Conservation (phyloP, 1,284 basidiomycete genomes). For the Albatrellus sp. region DNA sequence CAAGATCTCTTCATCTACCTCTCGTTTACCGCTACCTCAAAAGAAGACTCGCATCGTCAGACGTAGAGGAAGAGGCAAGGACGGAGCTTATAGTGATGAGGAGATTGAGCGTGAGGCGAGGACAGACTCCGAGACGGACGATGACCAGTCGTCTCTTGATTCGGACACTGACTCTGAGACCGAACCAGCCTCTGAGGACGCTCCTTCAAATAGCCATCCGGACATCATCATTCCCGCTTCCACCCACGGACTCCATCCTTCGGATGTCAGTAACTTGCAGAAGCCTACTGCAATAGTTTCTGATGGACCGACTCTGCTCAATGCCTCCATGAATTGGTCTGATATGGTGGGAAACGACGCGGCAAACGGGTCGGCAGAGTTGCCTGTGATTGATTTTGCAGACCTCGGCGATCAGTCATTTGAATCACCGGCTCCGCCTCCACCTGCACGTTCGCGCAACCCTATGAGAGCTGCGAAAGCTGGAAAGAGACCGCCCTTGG, state of each 20-base stretch:
- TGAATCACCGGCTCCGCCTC: no score
- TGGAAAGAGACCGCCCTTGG: neutral
- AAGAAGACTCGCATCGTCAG: constrained; percentile 27
- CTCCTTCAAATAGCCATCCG: constrained; percentile 32
- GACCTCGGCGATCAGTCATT: constrained; percentile 33
- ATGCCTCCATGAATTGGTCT: constrained; percentile 42
- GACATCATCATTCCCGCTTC: constrained; percentile 48
- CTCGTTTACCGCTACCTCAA: constrained; percentile 6
- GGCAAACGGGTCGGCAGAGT: constrained; percentile 38
- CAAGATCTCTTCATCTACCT: constrained; percentile 1
- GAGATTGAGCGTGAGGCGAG: constrained; percentile 57
- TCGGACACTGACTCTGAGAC: constrained; percentile 58
- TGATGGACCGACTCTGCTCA: constrained; percentile 5
- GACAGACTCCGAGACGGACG: constrained; percentile 53
- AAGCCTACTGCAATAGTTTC: neutral
- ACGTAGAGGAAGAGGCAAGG: constrained; percentile 42
- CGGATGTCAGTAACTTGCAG: constrained; percentile 12
- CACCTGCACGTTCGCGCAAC: constrained; percentile 10
- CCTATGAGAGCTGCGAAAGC: neutral
- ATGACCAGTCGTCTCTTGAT: constrained; percentile 40
- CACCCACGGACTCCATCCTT: constrained; percentile 41
- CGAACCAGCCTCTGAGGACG: constrained; percentile 51
- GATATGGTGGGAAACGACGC: constrained; percentile 73
- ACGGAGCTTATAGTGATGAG: constrained; percentile 54
- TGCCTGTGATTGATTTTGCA: constrained; percentile 71